Conservation (phyloP, 495 filamentous ascomycete genomes). For the Neurospora sp. region DNA sequence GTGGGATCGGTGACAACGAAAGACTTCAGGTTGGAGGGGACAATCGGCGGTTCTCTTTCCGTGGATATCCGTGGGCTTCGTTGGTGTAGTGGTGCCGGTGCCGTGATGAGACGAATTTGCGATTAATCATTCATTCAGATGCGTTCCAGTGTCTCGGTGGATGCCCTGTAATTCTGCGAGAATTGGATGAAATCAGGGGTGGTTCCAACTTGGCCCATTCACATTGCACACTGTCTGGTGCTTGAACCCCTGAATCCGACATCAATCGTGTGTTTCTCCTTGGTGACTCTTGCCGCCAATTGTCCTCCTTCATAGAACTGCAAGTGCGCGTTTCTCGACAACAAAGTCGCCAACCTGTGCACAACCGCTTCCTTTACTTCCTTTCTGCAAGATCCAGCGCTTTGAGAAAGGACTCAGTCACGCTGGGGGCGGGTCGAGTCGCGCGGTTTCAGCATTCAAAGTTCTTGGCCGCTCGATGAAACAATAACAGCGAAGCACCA, state of each 20-base stretch:
- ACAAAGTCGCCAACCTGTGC: neutral
- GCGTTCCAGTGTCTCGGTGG: neutral
- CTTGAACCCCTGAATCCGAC: neutral
- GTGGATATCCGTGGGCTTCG: neutral
- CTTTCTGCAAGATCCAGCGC: neutral
- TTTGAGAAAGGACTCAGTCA: conserved; percentile 1
- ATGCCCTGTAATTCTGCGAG: neutral
- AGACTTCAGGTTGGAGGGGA: neutral
- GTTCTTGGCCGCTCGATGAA: conserved; percentile 18
- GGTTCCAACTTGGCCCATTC: neutral
- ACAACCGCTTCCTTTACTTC: neutral
- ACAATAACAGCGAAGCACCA: conserved; percentile 11
- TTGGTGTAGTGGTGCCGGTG: neutral
- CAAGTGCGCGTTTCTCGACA: neutral
- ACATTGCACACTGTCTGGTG: neutral
- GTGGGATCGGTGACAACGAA: neutral
- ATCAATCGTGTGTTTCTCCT: neutral
- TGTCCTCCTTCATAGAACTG: neutral
- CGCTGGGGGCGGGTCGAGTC: conserved; percentile 11
- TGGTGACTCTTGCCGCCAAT: neutral
- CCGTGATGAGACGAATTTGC: neutral
- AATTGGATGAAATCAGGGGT: neutral
- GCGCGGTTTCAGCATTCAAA: conserved; percentile 14
- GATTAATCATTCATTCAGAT: neutral
- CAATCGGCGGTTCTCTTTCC: neutral